phyloP scores from a whole-genome alignment of 768 basidiomycete species.

The Lactarius evosmus region DNA sequence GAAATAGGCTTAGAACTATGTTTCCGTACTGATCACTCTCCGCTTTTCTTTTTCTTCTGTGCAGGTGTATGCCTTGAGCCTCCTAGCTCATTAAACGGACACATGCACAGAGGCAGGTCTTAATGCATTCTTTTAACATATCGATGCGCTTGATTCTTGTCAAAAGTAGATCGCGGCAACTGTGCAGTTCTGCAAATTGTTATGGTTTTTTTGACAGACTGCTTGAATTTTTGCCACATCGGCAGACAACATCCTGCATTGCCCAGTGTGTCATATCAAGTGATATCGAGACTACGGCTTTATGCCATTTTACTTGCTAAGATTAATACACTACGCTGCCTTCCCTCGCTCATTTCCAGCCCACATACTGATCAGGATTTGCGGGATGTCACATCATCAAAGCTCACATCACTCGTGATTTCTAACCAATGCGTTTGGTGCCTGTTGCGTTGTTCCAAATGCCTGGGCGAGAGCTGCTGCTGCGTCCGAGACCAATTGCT shows the following conservation, averaged over 20 bases:
- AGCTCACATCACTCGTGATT: not conserved
- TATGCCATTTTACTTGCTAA: constrained; percentile 10
- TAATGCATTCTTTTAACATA: constrained; percentile 27
- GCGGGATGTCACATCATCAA: not conserved
- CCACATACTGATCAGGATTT: constrained; percentile 17
- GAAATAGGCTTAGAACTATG: constrained; percentile 27
- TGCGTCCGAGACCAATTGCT: constrained; percentile 40
- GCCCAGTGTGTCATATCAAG: constrained; percentile 10
- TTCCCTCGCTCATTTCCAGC: constrained; percentile 12
- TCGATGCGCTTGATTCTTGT: constrained; percentile 27
- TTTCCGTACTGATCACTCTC: constrained; percentile 28
- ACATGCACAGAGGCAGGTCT: constrained; percentile 28
- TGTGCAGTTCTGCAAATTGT: constrained; percentile 20
- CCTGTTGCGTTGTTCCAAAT: constrained; percentile 23
- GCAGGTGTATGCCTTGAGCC: constrained; percentile 26
- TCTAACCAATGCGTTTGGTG: not conserved
- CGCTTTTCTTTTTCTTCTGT: constrained; percentile 24
- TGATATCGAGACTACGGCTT: constrained; percentile 6
- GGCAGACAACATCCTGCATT: constrained; percentile 11
- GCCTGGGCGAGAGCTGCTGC: constrained; percentile 36
- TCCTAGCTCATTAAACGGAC: constrained; percentile 23
- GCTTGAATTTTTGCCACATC: constrained; percentile 15
- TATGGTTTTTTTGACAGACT: constrained; percentile 10
- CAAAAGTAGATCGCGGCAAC: constrained; percentile 24
- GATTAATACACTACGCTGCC: constrained; percentile 16